phyloP scores from a whole-genome alignment of 306 rosid genomes.

The Carpinus fangiana region DNA sequence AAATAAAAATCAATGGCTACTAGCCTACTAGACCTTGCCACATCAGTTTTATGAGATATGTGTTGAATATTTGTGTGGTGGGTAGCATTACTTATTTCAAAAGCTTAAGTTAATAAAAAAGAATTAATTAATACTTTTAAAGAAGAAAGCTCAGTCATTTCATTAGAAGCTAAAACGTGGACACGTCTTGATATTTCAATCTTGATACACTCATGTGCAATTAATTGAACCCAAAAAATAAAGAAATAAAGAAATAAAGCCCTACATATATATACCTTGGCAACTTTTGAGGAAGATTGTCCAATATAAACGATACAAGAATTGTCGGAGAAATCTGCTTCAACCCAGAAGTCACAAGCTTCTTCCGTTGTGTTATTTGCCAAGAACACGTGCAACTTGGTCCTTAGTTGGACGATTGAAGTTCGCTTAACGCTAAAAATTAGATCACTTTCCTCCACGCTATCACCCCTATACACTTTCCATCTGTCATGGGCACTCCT shows the following conservation, averaged over 20 bases:
- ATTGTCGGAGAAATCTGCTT: constrained; percentile 57
- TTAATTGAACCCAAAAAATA: background rate
- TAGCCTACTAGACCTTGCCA: too few species aligned
- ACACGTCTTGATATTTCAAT: too few species aligned
- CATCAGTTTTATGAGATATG: too few species aligned
- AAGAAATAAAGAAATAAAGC: background rate
- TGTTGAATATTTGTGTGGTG: too few species aligned
- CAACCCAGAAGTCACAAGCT: constrained; percentile 50
- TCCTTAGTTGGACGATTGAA: constrained; percentile 43
- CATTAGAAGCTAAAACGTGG: too few species aligned
- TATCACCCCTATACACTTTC: constrained; percentile 29
- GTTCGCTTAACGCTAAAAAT: constrained; percentile 37
- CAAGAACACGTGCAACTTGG: constrained; percentile 62
- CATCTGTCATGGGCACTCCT: constrained; percentile 36
- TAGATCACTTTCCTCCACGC: constrained; percentile 17
- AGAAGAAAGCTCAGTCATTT: too few species aligned
- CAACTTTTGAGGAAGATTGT: constrained; percentile 39
- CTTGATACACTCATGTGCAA: background rate
- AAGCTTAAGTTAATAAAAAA: too few species aligned
- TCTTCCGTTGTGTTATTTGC: constrained; percentile 45
- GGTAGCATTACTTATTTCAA: too few species aligned
- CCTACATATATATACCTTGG: constrained; percentile 46
- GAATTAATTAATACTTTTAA: too few species aligned
- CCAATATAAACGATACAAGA: constrained; percentile 55
- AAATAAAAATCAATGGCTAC: too few species aligned